phyloP scores from a whole-genome alignment of 352 stramenopile species.

The Phytophthora ramorum region DNA sequence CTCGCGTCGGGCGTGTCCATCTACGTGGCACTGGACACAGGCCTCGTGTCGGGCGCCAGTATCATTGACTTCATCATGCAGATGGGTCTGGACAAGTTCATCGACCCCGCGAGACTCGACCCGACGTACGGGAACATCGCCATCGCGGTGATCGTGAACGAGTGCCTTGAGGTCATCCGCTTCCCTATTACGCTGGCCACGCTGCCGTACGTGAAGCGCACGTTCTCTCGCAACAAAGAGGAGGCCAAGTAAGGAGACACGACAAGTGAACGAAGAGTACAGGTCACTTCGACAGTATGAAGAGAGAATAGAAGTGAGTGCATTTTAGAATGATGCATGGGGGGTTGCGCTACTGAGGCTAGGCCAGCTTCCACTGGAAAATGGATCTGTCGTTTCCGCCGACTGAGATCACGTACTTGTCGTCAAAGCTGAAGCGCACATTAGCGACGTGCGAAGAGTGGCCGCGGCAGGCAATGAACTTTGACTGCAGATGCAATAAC shows the following conservation, averaged over 20 bases:
- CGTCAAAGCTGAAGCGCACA: slow-evolving; percentile 82
- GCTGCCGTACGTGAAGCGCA: slow-evolving; percentile 77
- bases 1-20: slow-evolving; percentile 71
- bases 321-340: slow-evolving; percentile 15
- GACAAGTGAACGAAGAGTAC: slow-evolving; percentile 6
- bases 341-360: slow-evolving; percentile 12
- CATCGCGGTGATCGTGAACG: slow-evolving; percentile 88
- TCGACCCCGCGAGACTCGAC: slow-evolving; percentile 79
- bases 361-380: slow-evolving; percentile 84
- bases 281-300: slow-evolving; percentile 8
- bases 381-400: slow-evolving; percentile 88
- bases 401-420: slow-evolving; percentile 83
- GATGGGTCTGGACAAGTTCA: slow-evolving; percentile 78
- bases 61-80: slow-evolving; percentile 88
- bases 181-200: slow-evolving; percentile 90
- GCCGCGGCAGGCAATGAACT: slow-evolving; percentile 58
- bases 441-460: slow-evolving; percentile 88
- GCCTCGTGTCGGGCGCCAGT: slow-evolving; percentile 71
- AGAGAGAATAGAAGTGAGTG: slow-evolving; percentile 26
- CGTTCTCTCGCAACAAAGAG: slow-evolving; percentile 60
- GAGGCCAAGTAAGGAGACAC: slow-evolving; percentile 35
- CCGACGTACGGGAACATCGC: slow-evolving; percentile 89
- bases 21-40: slow-evolving; percentile 80
- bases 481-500: slow-evolving; percentile 40
- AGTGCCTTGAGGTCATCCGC: slow-evolving; percentile 83